Evolutionary conservation across 169 alveolate species (phyloP).

Genomic region (Ophryocystis elektroscirrha): DNA sequence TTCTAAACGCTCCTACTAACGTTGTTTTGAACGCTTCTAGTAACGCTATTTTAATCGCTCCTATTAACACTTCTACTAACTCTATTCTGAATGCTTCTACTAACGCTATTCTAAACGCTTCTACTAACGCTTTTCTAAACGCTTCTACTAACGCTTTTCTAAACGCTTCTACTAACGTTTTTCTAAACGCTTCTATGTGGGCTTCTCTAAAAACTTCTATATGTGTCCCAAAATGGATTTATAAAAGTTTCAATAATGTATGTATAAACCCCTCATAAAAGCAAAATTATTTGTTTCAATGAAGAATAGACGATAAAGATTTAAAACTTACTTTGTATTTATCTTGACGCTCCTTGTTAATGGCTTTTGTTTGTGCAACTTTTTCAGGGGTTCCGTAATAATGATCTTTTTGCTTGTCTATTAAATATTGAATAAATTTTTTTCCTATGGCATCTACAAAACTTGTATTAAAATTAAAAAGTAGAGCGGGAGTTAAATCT

Average conservation of each 20-base stretch:
- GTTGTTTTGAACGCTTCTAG: not conserved
- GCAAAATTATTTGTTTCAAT: not conserved
- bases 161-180: not conserved
- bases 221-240: conserved; percentile 5
- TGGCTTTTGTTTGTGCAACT: conserved; percentile 35
- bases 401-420: conserved; percentile 49
- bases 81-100: too few species aligned
- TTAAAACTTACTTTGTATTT: conserved; percentile 39
- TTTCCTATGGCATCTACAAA: conserved; percentile 45
- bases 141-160: not conserved
- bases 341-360: conserved; percentile 43
- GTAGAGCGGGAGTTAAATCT: conserved; percentile 61
- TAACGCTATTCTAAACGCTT: too few species aligned
- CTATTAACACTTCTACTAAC: too few species aligned
- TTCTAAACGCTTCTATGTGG: not conserved
- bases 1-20: too few species aligned
- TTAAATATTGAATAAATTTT: conserved; percentile 29
- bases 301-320: too few species aligned
- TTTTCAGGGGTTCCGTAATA: conserved; percentile 54
- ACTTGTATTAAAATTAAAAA: conserved; percentile 36
- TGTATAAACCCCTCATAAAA: conserved; percentile 2
- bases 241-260: conserved; percentile 4
- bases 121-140: too few species aligned
- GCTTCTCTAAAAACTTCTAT: conserved; percentile 2
- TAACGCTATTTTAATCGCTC: too few species aligned